Evolutionary conservation across 2,329 filamentous ascomycete genomes (phyloP), one percentile per base, ranked within the genome.

Genomic region (Sclerotiophoma versabilis): DNA sequence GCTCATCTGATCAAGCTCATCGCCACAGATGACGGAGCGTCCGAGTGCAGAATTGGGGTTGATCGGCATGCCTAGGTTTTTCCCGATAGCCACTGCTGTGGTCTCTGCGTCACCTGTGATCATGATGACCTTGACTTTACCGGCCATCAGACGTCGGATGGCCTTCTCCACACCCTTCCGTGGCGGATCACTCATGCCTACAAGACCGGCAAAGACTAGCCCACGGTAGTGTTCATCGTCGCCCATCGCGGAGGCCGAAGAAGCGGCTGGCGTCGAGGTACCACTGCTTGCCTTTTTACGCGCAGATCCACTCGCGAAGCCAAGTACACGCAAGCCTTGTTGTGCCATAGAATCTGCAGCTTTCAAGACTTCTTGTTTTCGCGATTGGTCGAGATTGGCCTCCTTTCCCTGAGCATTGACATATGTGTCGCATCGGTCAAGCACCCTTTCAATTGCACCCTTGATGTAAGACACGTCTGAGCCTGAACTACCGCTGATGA

Each of bases 71-170:
- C 95, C 95, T n/a, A 99, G 83, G 70, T 96, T 93, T 75, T 85
- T 91, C 25, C 91, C 95, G 71, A 99, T 98, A 0, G 95, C 95
- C 38, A 97, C 82, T 2, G 95, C 95, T 2, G 95, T 99, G 1
- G 92, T 92, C 73, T 98, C 92, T 14, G 95, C 92, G 74, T 99
- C 95, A 54, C 95, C 95, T 9, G 95, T 99, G 63, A 99, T 98
- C 95, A 99, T 99, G 65, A 99, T 96, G 41, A 99, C 91, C 74
- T 92, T 95, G 59, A 99, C 95, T 32, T 93, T 93, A 48, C 95
- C 95, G 42, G 92, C 87, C 88, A 98, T 93, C 49, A 99, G 80
- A 58, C 90, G 88, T 63, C 91, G 85, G 63, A 99, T 97, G 5
- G 93, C 92, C 59, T 89, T 88, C 63, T 92, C 90, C 8, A 99